A percentile compares a stretch with the other conserved stretches of the same genome.
These are phyloP conservation scores for Linum tenue DNA, from an alignment of 345 rosid species.

Conservation along the genomic window DNA sequence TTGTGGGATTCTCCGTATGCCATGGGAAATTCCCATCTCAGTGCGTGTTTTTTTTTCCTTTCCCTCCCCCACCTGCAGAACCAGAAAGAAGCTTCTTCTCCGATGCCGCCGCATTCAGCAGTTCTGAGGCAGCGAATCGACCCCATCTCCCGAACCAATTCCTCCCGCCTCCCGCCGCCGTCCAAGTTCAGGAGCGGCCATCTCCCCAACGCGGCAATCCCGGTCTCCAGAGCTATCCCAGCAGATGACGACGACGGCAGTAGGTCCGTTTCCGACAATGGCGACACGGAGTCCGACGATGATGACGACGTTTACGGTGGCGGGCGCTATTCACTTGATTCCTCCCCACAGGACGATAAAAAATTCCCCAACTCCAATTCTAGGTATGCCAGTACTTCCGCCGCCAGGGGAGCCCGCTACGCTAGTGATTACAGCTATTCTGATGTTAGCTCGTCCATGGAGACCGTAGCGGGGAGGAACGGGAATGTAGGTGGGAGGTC, in stretches of 20 bases:
- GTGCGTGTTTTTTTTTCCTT: background rate
- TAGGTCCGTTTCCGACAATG: too few species aligned
- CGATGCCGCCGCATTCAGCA: background rate
- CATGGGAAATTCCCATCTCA: background rate
- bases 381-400: background rate
- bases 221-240: constrained; percentile 5
- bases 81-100: constrained; percentile 8
- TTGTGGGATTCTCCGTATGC: too few species aligned
- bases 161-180: constrained; percentile 8
- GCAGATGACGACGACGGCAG: background rate
- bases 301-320: constrained; percentile 46
- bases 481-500: constrained; percentile 26
- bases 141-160: background rate
- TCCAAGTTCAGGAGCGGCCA: constrained; percentile 17
- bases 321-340: constrained; percentile 43
- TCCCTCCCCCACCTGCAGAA: background rate
- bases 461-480: constrained; percentile 37
- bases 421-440: constrained; percentile 47
- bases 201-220: constrained; percentile 8
- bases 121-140: background rate
- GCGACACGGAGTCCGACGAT: constrained; percentile 21
- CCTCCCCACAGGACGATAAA: constrained; percentile 57
- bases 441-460: constrained; percentile 82
- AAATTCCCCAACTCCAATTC: constrained; percentile 17
- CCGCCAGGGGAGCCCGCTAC: constrained; percentile 18